Conservation (phyloP, 768 basidiomycete genomes). For the Termitomyces sp. region DNA sequence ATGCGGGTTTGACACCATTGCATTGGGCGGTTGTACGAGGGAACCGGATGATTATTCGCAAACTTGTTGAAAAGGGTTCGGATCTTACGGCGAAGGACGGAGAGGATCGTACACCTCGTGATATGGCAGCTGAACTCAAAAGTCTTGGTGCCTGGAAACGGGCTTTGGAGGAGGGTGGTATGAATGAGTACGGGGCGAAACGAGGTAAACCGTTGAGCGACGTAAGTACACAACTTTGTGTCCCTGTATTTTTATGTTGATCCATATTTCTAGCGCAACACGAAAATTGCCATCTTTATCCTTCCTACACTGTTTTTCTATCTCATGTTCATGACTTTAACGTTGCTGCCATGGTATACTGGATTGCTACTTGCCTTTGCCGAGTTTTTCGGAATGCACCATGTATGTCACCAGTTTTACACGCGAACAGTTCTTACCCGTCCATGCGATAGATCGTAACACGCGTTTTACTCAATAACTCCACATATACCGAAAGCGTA, state of each 20-base stretch:
- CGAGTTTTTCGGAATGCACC: constrained; percentile 91
- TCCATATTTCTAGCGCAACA: constrained; percentile 55
- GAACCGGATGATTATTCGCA: constrained; percentile 81
- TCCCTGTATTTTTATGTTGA: background rate
- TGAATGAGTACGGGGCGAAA: constrained; percentile 69
- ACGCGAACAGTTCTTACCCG: constrained; percentile 7
- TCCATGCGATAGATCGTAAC: constrained; percentile 59
- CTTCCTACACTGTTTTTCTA: constrained; percentile 78
- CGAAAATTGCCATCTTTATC: constrained; percentile 71
- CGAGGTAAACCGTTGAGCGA: constrained; percentile 68
- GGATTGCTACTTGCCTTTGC: constrained; percentile 78
- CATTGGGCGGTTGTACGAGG: constrained; percentile 99
- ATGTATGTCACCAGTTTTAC: constrained; percentile 48
- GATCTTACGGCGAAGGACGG: constrained; percentile 77
- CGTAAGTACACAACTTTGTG: constrained; percentile 26
- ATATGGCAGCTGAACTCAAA: constrained; percentile 94
- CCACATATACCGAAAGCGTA: constrained; percentile 77
- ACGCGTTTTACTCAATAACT: constrained; percentile 78
- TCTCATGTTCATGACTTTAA: constrained; percentile 79
- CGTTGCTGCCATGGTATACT: constrained; percentile 86
- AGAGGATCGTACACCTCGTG: constrained; percentile 82
- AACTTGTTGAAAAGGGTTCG: constrained; percentile 81
- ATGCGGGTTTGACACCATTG: constrained; percentile 79
- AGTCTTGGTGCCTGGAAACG: constrained; percentile 86
- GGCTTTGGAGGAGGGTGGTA: constrained; percentile 83